A percentile compares a stretch with the other conserved stretches of the same genome.
These are phyloP conservation scores for Macrocybe gigantea DNA, from an alignment of 768 basidiomycete genomes.

Conservation along the genomic window DNA sequence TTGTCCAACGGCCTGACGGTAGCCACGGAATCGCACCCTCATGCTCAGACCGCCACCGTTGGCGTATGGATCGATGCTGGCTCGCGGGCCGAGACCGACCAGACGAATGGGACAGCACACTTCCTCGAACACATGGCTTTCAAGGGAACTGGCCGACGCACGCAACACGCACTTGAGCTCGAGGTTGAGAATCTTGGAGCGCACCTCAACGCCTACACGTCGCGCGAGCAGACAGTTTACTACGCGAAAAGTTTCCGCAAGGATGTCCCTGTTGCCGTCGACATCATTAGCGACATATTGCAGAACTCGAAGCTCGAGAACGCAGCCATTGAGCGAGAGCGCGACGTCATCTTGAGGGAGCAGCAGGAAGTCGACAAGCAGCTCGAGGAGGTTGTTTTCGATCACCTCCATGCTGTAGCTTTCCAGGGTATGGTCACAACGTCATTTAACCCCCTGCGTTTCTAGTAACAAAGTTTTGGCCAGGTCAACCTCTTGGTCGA, in stretches of 20 bases:
- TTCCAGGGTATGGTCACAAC: constrained; percentile 72
- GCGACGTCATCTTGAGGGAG: constrained; percentile 93
- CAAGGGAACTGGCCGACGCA: constrained; percentile 88
- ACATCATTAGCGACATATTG: constrained; percentile 97
- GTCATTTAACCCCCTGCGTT: constrained; percentile 2
- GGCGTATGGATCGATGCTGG: constrained; percentile 99
- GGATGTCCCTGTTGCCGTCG: constrained; percentile 86
- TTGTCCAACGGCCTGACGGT: constrained; percentile 94
- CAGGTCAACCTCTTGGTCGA: constrained; percentile 91
- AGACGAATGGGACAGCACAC: constrained; percentile 94
- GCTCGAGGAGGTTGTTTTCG: constrained; percentile 96
- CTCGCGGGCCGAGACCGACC: constrained; percentile 92
- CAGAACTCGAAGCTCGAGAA: constrained; percentile 93
- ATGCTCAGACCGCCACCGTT: constrained; percentile 95
- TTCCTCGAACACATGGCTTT: constrained; percentile 99
- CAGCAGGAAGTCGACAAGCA: constrained; percentile 99
- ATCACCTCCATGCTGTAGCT: constrained; percentile 94
- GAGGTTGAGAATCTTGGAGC: constrained; percentile 98
- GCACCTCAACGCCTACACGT: constrained; percentile 97
- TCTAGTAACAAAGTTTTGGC: constrained; percentile 4
- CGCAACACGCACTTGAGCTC: constrained; percentile 87
- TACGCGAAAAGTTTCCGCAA: constrained; percentile 98
- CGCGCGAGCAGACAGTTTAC: constrained; percentile 98
- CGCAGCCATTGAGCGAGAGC: constrained; percentile 86
- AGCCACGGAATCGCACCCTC: constrained; percentile 85